Base-by-base conservation (phyloP, 140 eudicot species). In the Bidens hawaiensis region DNA sequence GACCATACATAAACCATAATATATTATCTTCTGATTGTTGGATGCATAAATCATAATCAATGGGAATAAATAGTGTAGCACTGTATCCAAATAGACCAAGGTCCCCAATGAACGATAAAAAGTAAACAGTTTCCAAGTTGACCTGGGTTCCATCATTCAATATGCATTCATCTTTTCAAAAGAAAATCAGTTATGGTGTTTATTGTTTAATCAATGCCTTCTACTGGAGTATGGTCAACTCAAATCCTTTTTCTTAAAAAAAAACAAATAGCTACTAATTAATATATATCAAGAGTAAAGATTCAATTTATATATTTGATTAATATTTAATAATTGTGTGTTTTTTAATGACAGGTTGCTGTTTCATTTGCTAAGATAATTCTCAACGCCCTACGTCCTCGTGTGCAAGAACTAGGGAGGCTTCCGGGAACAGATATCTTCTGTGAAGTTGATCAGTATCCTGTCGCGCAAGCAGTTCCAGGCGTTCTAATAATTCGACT, bases 291-390 rank as follows among this genome's bases (percentile, higher is more conserved):
- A 48, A 30, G 43, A 23, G 26, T n/a, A 27, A 5, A 4, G 33
- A 38, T 62, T 23, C 27, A 62, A 8, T 17, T 46, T 62, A 42
- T 19, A 47, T 47, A 22, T 7, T n/a, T 21, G 26, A 34, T 48
- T 16, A 23, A n/a, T n/a, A n/a, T n/a, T n/a, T n/a, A n/a, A 53
- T 13, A 34, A 55, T 21, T 56, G 14, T 3, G 25, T 73, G 0
- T 22, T 18, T 17, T 66, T 14, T 16, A 7, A 25, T 66, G 54
- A 47, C 75, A 90, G 97, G 83, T 90, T 12, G 82, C 73, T 2
- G 77, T 90, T 65, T 87, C 97, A 11, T 90, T 90, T 64, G 94
- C 85, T 1, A 90, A 90, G 78, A 83, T 90, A 41, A 74, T 90
- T 17, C 75, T 90, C 0, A 80, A 75, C 16, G 82, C 87, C 9